Conservation (phyloP, 2,329 filamentous ascomycete genomes). For the Fusarium concolor region DNA sequence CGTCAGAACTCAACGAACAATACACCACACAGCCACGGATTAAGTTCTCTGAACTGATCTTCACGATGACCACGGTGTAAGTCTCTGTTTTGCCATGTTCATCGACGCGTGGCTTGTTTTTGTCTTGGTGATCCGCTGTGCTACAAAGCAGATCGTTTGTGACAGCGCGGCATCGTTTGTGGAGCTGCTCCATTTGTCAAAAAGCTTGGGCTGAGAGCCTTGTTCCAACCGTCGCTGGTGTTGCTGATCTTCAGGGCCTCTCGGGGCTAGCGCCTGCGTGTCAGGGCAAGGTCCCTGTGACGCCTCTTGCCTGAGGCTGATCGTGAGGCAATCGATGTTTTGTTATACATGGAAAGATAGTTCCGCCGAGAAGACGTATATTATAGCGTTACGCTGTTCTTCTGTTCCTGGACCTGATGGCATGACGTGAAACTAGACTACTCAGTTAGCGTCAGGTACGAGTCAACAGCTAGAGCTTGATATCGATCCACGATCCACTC, state of each 20-base stretch:
- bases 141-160: slow-evolving; percentile 14
- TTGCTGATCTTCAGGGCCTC: slow-evolving; percentile 27
- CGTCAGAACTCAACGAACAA: slow-evolving; percentile 15
- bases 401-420: not conserved
- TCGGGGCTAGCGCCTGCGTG: slow-evolving; percentile 7
- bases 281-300: slow-evolving; percentile 6
- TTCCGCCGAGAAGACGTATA: not conserved
- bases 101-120: slow-evolving; percentile 28
- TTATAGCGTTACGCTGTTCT: not conserved
- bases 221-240: slow-evolving; percentile 33
- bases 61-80: not conserved
- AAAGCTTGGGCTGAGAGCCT: slow-evolving; percentile 23
- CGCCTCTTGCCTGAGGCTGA: slow-evolving; percentile 2
- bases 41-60: not conserved
- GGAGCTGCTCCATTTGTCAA: slow-evolving; percentile 25
- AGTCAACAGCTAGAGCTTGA: not conserved
- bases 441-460: slow-evolving; percentile 5
- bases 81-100: not conserved
- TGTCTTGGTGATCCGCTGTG: slow-evolving; percentile 14
- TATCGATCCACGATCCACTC: not conserved
- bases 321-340: not conserved
- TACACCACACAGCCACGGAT: not conserved
- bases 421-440: slow-evolving; percentile 2
- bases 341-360: not conserved
- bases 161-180: slow-evolving; percentile 33